A percentile compares a stretch with the other conserved stretches of the same genome.
phyloP scores from a whole-genome alignment of 495 filamentous ascomycete species.

The Lepidopterella palustris region DNA sequence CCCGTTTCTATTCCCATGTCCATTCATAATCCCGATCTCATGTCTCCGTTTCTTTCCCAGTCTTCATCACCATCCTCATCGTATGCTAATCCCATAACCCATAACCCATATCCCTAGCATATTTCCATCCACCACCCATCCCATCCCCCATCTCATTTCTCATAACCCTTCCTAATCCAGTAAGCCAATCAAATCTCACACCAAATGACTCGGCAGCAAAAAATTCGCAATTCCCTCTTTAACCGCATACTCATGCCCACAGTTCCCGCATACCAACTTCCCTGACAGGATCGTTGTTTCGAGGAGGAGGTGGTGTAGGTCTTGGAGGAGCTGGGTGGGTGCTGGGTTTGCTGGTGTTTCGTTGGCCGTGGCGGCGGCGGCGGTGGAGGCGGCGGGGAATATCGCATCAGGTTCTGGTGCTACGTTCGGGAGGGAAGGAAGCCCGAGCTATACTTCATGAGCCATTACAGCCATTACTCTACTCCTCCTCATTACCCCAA shows the following conservation, averaged over 20 bases:
- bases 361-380: constrained; percentile 27
- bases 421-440: constrained; percentile 63
- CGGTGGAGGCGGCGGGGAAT: neutral
- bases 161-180: too few relatives aligned
- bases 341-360: neutral
- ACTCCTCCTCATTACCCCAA: too few relatives aligned
- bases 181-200: too few relatives aligned
- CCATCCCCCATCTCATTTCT: too few relatives aligned
- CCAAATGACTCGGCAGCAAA: constrained; percentile 84
- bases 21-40: too few relatives aligned
- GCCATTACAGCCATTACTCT: too few relatives aligned
- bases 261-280: constrained; percentile 82
- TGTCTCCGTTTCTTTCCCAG: too few relatives aligned
- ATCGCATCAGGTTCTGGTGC: constrained; percentile 43
- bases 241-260: constrained; percentile 86
- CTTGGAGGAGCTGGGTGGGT: constrained; percentile 51
- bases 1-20: too few relatives aligned
- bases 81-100: too few relatives aligned
- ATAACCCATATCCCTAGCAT: too few relatives aligned
- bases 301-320: constrained; percentile 74
- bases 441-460: constrained; percentile 73
- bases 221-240: constrained; percentile 97
- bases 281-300: constrained; percentile 87
- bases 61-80: too few relatives aligned
- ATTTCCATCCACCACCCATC: too few relatives aligned